Percentiles rank a stretch among this genome's conserved stretches.
phyloP scores from a whole-genome alignment of 2,329 filamentous ascomycete species.

The Hymenoscyphus fructigenus region DNA sequence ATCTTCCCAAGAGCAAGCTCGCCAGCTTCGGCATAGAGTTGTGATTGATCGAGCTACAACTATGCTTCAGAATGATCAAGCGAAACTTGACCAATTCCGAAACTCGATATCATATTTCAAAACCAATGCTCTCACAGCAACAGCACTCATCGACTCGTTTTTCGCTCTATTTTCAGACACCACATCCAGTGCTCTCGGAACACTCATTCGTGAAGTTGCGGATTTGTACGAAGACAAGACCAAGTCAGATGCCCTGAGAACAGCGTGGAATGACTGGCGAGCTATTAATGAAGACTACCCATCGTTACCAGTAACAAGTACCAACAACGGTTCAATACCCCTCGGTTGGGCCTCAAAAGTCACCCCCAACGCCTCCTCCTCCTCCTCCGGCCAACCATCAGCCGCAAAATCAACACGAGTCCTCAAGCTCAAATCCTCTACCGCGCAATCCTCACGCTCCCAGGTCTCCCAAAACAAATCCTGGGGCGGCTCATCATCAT shows the following conservation, averaged over 20 bases:
- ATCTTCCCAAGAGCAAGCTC: constrained; percentile 77
- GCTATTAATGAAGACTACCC: constrained; percentile 96
- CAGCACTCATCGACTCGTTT: constrained; percentile 80
- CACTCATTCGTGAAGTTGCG: constrained; percentile 84
- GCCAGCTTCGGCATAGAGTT: constrained; percentile 74
- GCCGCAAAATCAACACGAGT: constrained; percentile 52
- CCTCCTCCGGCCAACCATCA: constrained; percentile 34
- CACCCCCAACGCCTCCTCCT: constrained; percentile 19
- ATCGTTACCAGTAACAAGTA: constrained; percentile 72
- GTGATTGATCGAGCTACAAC: constrained; percentile 84
- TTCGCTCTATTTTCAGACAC: constrained; percentile 81
- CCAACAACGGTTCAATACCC: constrained; percentile 39
- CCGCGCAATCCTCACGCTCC: constrained; percentile 64
- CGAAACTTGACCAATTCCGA: constrained; percentile 77
- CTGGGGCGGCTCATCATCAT: constrained; percentile 50
- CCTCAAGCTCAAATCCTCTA: constrained; percentile 67
- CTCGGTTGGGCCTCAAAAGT: constrained; percentile 35
- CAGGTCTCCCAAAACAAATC: constrained; percentile 55
- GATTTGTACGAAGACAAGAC: constrained; percentile 84
- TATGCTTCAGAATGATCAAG: constrained; percentile 73
- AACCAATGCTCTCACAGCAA: constrained; percentile 65
- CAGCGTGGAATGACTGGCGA: constrained; percentile 93
- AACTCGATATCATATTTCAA: constrained; percentile 76
- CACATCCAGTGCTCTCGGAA: constrained; percentile 77
- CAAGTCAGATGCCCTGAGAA: constrained; percentile 72